phyloP scores from a whole-genome alignment of 2,329 filamentous ascomycete species.

The Dactylellina leptospora region DNA sequence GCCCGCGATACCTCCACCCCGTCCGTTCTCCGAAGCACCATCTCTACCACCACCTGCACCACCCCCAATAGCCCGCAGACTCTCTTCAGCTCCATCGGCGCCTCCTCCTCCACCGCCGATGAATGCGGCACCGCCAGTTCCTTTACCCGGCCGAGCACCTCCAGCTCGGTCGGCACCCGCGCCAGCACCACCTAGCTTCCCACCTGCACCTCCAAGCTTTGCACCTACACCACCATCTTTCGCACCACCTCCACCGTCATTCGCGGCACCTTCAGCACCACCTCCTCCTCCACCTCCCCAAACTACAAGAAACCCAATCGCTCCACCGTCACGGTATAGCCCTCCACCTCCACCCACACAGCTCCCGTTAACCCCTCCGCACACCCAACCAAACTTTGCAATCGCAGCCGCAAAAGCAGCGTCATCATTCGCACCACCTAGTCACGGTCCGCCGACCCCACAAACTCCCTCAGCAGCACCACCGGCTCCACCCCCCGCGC shows the following conservation, averaged over 20 bases:
- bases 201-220: no score
- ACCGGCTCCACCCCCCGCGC: slow-evolving; percentile 60
- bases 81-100: slow-evolving; percentile 68
- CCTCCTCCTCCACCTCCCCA: slow-evolving; percentile 60
- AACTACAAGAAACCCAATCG: slow-evolving; percentile 61
- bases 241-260: slow-evolving; percentile 56
- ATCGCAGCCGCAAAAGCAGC: slow-evolving; percentile 60
- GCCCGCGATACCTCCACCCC: slow-evolving; percentile 65
- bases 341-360: slow-evolving; percentile 58
- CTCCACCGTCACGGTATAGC: slow-evolving; percentile 62
- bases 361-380: slow-evolving; percentile 58
- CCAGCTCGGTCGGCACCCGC: slow-evolving; percentile 67
- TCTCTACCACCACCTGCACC: slow-evolving; percentile 69
- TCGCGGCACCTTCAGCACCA: slow-evolving; percentile 60
- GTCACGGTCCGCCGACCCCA: slow-evolving; percentile 47
- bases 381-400: slow-evolving; percentile 48
- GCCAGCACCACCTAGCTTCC: no score
- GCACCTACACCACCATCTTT: slow-evolving; percentile 59
- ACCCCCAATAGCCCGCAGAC: slow-evolving; percentile 67
- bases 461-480: slow-evolving; percentile 50
- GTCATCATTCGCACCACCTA: slow-evolving; percentile 58
- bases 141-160: slow-evolving; percentile 66
- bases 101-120: slow-evolving; percentile 70
- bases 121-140: slow-evolving; percentile 67
- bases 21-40: slow-evolving; percentile 49